These are phyloP conservation scores for Sonneratia caseolaris DNA, from an alignment of 345 rosid genomes.

Conservation along the genomic window DNA sequence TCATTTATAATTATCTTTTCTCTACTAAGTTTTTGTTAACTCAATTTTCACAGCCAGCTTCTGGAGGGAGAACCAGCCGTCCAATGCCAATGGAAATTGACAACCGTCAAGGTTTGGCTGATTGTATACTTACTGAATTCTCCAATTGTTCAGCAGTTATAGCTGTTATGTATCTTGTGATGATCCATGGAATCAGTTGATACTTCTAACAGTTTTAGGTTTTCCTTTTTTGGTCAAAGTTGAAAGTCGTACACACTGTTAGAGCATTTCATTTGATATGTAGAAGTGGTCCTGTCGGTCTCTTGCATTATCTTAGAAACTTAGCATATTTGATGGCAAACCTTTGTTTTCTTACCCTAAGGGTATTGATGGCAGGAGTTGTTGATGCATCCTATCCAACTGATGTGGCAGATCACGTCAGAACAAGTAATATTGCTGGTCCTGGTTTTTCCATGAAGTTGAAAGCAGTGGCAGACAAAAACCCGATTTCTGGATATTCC, in stretches of 20 bases:
- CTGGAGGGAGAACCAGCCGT: slow-evolving; percentile 57
- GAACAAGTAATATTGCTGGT: slow-evolving; percentile 35
- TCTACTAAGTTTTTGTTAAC: neutral
- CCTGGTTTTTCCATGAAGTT: slow-evolving; percentile 48
- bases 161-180: neutral
- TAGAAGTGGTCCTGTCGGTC: too few species aligned
- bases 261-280: too few species aligned
- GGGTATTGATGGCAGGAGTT: slow-evolving; percentile 40
- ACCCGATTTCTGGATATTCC: slow-evolving; percentile 32
- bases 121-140: neutral
- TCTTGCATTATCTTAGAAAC: neutral
- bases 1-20: too few species aligned
- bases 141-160: neutral
- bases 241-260: neutral
- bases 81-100: slow-evolving; percentile 38
- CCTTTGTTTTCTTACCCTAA: neutral
- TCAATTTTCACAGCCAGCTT: slow-evolving; percentile 39
- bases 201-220: neutral
- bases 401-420: slow-evolving; percentile 37
- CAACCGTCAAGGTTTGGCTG: slow-evolving; percentile 60
- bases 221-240: neutral
- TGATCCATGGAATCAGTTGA: neutral
- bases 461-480: slow-evolving; percentile 47
- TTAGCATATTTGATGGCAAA: neutral
- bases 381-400: slow-evolving; percentile 35